phyloP scores from a whole-genome alignment of 768 basidiomycete genomes.

The Aureoboletus auriporus region DNA sequence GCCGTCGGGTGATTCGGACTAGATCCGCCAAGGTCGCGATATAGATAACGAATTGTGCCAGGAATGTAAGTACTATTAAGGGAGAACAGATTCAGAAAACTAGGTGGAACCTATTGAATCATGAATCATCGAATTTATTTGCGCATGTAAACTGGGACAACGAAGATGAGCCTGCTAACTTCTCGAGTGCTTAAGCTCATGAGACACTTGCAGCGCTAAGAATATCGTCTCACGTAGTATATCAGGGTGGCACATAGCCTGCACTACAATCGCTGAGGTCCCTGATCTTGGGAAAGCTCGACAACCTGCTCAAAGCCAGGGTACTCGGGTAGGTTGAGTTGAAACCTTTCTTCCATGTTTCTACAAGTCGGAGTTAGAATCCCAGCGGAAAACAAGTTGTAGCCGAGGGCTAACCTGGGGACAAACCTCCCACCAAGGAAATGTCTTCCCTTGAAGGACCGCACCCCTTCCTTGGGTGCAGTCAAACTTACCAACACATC shows the following conservation, averaged over 20 bases:
- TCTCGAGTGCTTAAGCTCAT: too few species aligned
- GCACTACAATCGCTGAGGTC: constrained; percentile 3
- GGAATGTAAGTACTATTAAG: too few species aligned
- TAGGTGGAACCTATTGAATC: too few species aligned
- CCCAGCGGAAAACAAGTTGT: background rate
- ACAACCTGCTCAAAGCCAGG: constrained; percentile 80
- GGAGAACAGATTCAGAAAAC: too few species aligned
- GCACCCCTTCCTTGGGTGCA: constrained; percentile 89
- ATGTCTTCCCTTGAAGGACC: constrained; percentile 73
- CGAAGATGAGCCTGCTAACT: too few species aligned
- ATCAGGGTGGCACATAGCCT: too few species aligned
- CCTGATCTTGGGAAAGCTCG: constrained; percentile 45
- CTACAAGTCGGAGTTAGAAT: constrained; percentile 36
- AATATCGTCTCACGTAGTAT: too few species aligned
- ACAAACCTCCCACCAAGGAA: constrained; percentile 95
- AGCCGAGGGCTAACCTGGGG: constrained; percentile 58
- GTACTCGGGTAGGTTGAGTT: constrained; percentile 80
- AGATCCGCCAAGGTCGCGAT: background rate
- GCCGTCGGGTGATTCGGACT: background rate
- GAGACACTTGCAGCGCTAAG: too few species aligned
- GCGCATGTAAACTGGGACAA: too few species aligned
- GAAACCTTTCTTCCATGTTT: constrained; percentile 63
- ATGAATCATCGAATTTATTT: too few species aligned
- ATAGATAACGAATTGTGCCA: background rate
- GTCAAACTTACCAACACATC: constrained; percentile 88